phyloP scores from a whole-genome alignment of 306 rosid genomes.

The Acmispon strigosus region DNA sequence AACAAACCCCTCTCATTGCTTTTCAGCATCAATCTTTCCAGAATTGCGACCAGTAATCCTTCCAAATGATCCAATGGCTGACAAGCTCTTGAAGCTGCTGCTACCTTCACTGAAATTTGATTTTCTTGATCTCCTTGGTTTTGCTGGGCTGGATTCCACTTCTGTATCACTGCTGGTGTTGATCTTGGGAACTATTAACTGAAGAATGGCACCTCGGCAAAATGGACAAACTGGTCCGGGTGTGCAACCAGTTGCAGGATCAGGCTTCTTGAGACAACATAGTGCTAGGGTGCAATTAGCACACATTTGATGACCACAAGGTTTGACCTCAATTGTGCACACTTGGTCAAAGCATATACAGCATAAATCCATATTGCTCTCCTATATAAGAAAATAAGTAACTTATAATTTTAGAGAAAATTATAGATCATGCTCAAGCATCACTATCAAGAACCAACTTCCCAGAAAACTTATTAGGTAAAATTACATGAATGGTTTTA shows the following conservation, averaged over 20 bases:
- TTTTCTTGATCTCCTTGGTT: constrained; percentile 69
- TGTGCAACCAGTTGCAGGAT: constrained; percentile 35
- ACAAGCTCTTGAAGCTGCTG: constrained; percentile 82
- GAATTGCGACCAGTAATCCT: constrained; percentile 51
- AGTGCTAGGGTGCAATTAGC: constrained; percentile 80
- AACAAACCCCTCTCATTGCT: constrained; percentile 30
- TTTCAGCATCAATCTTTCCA: constrained; percentile 47
- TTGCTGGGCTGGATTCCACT: constrained; percentile 50
- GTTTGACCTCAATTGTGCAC: constrained; percentile 79
- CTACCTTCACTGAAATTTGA: constrained; percentile 85
- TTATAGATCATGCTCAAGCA: background rate
- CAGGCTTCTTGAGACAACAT: constrained; percentile 86
- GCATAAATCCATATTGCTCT: constrained; percentile 57
- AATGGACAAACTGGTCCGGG: constrained; percentile 72
- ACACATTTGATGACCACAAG: constrained; percentile 95
- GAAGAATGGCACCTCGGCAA: constrained; percentile 64
- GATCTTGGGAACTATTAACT: constrained; percentile 54
- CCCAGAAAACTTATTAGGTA: background rate
- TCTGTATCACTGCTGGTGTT: constrained; percentile 39
- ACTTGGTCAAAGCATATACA: constrained; percentile 88
- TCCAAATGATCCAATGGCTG: constrained; percentile 67
- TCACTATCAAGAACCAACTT: background rate
- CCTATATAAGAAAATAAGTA: constrained; percentile 38
- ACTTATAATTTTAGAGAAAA: background rate
- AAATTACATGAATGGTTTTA: background rate